Conservation (phyloP, 2,329 filamentous ascomycete genomes). For the Phialophora expanda region DNA sequence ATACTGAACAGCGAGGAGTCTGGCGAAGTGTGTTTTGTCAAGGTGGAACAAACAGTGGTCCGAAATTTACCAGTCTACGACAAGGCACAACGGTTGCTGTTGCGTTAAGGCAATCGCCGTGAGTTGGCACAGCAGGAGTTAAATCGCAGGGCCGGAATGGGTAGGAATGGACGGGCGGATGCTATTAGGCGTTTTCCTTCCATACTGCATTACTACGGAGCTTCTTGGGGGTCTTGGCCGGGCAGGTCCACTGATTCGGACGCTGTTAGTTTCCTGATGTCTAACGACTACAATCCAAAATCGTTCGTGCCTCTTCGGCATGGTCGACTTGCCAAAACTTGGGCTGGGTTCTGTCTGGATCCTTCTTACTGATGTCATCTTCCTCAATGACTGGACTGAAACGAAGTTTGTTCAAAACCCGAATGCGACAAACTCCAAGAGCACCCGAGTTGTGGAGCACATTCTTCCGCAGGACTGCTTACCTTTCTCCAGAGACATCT, state of each 20-base stretch:
- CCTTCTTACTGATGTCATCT: background rate
- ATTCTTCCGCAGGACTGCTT: no score
- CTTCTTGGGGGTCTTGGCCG: background rate
- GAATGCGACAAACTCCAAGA: background rate
- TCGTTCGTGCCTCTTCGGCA: background rate
- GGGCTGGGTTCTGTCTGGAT: background rate
- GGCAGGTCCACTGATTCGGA: background rate
- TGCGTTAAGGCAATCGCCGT: background rate
- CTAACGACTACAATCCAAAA: background rate
- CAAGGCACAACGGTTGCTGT: background rate
- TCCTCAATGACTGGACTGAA: background rate
- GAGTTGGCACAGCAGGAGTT: background rate
- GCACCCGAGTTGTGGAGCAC: background rate
- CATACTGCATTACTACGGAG: background rate
- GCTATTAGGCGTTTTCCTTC: background rate
- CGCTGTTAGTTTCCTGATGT: background rate
- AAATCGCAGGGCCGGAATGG: background rate
- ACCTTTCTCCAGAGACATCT: no score
- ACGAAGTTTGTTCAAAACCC: background rate
- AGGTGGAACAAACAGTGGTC: background rate
- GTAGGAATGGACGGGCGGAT: background rate
- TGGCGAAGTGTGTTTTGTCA: background rate
- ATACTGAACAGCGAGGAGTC: slow-evolving; percentile 1
- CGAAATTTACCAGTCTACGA: background rate
- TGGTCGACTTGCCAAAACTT: background rate